A percentile compares a stretch with the other conserved stretches of the same genome.
phyloP scores from a whole-genome alignment of 768 basidiomycete species.

The Lentinula lateritia region DNA sequence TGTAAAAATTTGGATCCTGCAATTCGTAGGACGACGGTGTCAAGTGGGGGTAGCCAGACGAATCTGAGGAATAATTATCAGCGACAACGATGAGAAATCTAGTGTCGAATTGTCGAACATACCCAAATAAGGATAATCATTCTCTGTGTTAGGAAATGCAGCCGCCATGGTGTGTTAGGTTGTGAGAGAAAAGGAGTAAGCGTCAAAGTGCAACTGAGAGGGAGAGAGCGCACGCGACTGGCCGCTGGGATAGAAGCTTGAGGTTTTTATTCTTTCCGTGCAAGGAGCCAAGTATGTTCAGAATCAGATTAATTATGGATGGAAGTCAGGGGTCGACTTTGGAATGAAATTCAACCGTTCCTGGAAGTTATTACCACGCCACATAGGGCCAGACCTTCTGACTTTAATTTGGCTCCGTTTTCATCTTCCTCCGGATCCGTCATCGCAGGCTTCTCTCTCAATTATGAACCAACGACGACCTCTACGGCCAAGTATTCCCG shows the following conservation, averaged over 20 bases:
- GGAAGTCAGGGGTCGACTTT: background rate
- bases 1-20: background rate
- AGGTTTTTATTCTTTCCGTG: background rate
- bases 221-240: background rate
- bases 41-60: background rate
- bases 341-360: background rate
- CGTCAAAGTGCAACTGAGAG: background rate
- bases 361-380: background rate
- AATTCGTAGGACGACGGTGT: background rate
- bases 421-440: background rate
- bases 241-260: background rate
- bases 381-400: background rate
- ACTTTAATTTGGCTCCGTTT: background rate
- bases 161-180: background rate
- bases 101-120: background rate
- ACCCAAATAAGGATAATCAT: background rate
- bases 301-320: background rate
- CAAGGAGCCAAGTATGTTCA: background rate
- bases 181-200: background rate
- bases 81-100: too few species aligned
- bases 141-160: background rate
- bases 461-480: background rate
- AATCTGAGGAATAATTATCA: background rate
- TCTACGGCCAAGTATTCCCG: background rate
- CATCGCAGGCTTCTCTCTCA: background rate